These are phyloP conservation scores for Corylus avellana DNA, from an alignment of 306 rosid genomes.

Conservation along the genomic window DNA sequence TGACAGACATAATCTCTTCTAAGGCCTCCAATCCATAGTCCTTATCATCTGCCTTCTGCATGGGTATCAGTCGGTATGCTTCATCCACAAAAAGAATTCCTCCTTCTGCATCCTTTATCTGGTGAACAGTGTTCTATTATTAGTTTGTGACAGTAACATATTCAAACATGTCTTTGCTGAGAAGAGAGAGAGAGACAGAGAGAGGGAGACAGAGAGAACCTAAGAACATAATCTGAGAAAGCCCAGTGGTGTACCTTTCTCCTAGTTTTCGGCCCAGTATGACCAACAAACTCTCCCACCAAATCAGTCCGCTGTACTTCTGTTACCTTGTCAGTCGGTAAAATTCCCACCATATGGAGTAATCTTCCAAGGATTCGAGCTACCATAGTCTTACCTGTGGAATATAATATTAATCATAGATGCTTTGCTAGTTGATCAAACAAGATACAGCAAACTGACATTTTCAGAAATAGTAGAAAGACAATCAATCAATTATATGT, in stretches of 20 bases:
- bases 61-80: constrained; percentile 89
- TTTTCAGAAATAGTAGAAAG: no score
- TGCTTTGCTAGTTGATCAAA: not conserved
- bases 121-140: constrained; percentile 31
- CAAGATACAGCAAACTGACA: not conserved
- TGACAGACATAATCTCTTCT: constrained; percentile 98
- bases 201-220: constrained; percentile 3
- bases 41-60: constrained; percentile 92
- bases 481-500: not conserved
- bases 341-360: constrained; percentile 94
- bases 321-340: constrained; percentile 84
- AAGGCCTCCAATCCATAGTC: constrained; percentile 96
- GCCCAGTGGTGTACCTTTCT: constrained; percentile 54
- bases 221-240: not conserved
- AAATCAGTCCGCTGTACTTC: constrained; percentile 97
- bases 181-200: constrained; percentile 18
- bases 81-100: constrained; percentile 96
- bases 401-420: constrained; percentile 24
- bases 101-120: constrained; percentile 93
- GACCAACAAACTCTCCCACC: constrained; percentile 98
- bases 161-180: not conserved
- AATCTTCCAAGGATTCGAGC: constrained; percentile 91
- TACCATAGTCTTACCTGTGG: constrained; percentile 91
- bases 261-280: constrained; percentile 96
- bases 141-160: constrained; percentile 18